Conservation (phyloP, 495 filamentous ascomycete species). For the Hypoxylon intermedium region DNA sequence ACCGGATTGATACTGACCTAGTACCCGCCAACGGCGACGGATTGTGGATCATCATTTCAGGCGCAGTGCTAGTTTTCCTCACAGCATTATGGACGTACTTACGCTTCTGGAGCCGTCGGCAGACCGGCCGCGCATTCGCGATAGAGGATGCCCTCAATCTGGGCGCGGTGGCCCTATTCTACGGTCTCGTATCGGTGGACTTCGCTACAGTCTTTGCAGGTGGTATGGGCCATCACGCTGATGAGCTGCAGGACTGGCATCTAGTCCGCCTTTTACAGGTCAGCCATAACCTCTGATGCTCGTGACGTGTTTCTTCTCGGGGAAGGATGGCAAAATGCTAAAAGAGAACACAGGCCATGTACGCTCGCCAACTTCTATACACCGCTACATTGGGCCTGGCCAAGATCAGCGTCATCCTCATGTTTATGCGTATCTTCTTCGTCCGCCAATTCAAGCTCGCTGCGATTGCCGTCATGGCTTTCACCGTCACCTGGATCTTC, state of each 20-base stretch:
- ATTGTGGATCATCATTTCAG: constrained; percentile 19
- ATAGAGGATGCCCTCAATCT: constrained; percentile 30
- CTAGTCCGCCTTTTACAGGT: constrained; percentile 32
- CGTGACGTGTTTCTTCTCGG: not conserved
- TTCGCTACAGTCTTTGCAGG: constrained; percentile 30
- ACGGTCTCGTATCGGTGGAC: constrained; percentile 19
- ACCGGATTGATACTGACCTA: constrained; percentile 20
- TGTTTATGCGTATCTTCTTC: constrained; percentile 35
- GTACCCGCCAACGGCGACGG: constrained; percentile 28
- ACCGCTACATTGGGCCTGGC: constrained; percentile 26
- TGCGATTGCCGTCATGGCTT: constrained; percentile 8
- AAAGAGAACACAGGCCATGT: constrained; percentile 17
- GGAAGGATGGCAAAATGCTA: not conserved
- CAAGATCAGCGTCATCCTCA: constrained; percentile 34
- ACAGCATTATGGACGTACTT: constrained; percentile 31
- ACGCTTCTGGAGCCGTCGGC: constrained; percentile 29
- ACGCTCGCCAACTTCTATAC: constrained; percentile 29
- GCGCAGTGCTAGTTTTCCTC: constrained; percentile 16
- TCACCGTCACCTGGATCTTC: constrained; percentile 30
- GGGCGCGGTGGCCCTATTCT: constrained; percentile 28
- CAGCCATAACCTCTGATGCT: not conserved
- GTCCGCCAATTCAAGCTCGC: constrained; percentile 10
- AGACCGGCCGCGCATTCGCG: constrained; percentile 20
- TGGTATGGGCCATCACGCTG: constrained; percentile 26
- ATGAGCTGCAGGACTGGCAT: constrained; percentile 30